These are phyloP conservation scores for Pythium phragmiticola DNA, from an alignment of 352 stramenopile species.

Conservation along the genomic window DNA sequence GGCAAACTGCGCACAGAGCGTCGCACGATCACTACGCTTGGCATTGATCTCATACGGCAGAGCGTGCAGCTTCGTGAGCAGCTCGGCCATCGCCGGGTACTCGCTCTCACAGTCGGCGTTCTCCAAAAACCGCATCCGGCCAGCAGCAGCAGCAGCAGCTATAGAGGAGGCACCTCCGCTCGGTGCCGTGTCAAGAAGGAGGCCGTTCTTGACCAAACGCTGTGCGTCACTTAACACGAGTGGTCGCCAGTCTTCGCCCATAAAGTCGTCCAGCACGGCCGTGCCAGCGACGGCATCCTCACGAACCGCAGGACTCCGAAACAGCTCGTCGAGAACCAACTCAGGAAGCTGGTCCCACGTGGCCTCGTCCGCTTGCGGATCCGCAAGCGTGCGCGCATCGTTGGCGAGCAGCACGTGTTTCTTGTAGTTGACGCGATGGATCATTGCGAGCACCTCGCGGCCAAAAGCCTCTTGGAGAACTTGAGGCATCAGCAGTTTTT, in stretches of 20 bases:
- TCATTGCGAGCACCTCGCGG: slow-evolving; percentile 77
- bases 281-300: slow-evolving; percentile 26
- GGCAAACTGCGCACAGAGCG: slow-evolving; percentile 69
- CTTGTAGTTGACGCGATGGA: slow-evolving; percentile 80
- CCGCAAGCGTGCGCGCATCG: slow-evolving; percentile 55
- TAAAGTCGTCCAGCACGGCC: slow-evolving; percentile 67
- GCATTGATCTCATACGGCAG: slow-evolving; percentile 84
- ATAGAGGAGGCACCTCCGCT: background rate
- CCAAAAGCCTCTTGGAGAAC: slow-evolving; percentile 85
- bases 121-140: slow-evolving; percentile 65
- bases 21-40: slow-evolving; percentile 40
- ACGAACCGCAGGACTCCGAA: slow-evolving; percentile 11
- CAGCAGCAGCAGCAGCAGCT: slow-evolving; percentile 5
- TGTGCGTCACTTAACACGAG: slow-evolving; percentile 65
- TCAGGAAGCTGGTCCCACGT: slow-evolving; percentile 64
- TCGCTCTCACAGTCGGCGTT: slow-evolving; percentile 45
- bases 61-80: slow-evolving; percentile 73
- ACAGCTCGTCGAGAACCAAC: slow-evolving; percentile 46
- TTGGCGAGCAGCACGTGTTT: slow-evolving; percentile 79
- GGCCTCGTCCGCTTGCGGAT: slow-evolving; percentile 52
- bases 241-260: slow-evolving; percentile 76
- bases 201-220: slow-evolving; percentile 53
- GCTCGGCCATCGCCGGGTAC: slow-evolving; percentile 69
- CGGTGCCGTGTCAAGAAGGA: slow-evolving; percentile 38
- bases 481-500: slow-evolving; percentile 65